Conservation (phyloP, 768 basidiomycete genomes). For the Pulveroboletus sp. region DNA sequence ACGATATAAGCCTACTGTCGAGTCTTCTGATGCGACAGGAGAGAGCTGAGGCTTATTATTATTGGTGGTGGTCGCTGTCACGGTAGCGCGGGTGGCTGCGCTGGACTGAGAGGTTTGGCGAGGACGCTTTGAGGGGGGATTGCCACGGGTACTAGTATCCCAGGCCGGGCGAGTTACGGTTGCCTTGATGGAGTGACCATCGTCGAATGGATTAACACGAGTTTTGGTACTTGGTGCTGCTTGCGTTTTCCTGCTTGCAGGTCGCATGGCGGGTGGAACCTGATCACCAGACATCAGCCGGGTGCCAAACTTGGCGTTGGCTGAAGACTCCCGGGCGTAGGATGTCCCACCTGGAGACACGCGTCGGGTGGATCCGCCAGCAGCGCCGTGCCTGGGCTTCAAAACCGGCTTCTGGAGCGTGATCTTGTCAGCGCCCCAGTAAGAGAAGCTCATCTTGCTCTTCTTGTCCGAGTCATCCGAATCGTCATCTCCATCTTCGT, state of each 20-base stretch:
- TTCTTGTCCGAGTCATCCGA: conserved; percentile 86
- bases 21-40: conserved; percentile 68
- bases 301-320: conserved; percentile 90
- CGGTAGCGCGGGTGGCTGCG: conserved; percentile 43
- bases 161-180: conserved; percentile 74
- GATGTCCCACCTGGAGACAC: conserved; percentile 43
- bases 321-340: conserved; percentile 77
- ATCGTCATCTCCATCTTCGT: conserved; percentile 59
- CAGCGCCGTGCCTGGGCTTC: conserved; percentile 38
- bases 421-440: conserved; percentile 90
- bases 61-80: conserved; percentile 26
- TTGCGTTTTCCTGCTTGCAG: conserved; percentile 59
- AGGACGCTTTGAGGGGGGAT: conserved; percentile 47
- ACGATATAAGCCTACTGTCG: conserved; percentile 79
- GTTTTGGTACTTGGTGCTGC: conserved; percentile 39
- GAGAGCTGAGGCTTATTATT: conserved; percentile 46
- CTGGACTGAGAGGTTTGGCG: conserved; percentile 74
- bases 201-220: conserved; percentile 52
- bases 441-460: conserved; percentile 92
- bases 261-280: conserved; percentile 39
- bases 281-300: conserved; percentile 67
- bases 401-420: conserved; percentile 76
- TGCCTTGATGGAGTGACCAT: conserved; percentile 60
- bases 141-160: conserved; percentile 56
- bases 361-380: conserved; percentile 35